Conservation (phyloP, 2,329 filamentous ascomycete genomes). For the Fusarium papillatum region DNA sequence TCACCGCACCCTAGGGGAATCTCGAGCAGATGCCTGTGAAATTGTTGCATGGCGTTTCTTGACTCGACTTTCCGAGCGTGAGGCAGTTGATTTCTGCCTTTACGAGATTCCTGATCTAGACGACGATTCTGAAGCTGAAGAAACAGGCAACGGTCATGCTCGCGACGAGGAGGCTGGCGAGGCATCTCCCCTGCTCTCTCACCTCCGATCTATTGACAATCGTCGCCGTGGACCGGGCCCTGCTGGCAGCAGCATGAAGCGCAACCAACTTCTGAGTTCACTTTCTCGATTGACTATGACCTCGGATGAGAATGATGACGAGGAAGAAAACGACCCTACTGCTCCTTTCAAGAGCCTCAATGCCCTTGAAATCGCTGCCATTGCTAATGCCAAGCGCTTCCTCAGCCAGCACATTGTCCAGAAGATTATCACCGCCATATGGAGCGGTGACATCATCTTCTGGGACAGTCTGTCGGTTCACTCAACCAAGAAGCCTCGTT, state of each 20-base stretch:
- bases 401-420: conserved; percentile 85
- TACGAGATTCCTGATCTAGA: conserved; percentile 74
- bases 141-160: conserved; percentile 19
- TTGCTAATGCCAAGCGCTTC: conserved; percentile 87
- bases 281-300: conserved; percentile 66
- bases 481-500: conserved; percentile 80
- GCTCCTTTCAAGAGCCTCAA: conserved; percentile 84
- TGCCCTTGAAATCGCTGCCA: conserved; percentile 87
- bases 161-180: conserved; percentile 61
- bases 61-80: conserved; percentile 77
- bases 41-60: conserved; percentile 87
- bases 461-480: conserved; percentile 84
- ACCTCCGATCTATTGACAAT: conserved; percentile 45
- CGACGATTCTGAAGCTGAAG: conserved; percentile 38
- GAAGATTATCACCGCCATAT: conserved; percentile 86
- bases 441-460: conserved; percentile 89
- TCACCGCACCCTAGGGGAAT: conserved; percentile 75
- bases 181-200: conserved; percentile 60
- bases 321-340: conserved; percentile 72
- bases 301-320: conserved; percentile 49
- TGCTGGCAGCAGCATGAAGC: conserved; percentile 57
- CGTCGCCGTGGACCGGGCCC: conserved; percentile 36
- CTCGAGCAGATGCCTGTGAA: conserved; percentile 81
- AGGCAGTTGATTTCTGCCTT: conserved; percentile 81
- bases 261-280: conserved; percentile 65